These are phyloP conservation scores for Penicillium sp. DNA, from an alignment of 2,329 filamentous ascomycete species.

Conservation along the genomic window DNA sequence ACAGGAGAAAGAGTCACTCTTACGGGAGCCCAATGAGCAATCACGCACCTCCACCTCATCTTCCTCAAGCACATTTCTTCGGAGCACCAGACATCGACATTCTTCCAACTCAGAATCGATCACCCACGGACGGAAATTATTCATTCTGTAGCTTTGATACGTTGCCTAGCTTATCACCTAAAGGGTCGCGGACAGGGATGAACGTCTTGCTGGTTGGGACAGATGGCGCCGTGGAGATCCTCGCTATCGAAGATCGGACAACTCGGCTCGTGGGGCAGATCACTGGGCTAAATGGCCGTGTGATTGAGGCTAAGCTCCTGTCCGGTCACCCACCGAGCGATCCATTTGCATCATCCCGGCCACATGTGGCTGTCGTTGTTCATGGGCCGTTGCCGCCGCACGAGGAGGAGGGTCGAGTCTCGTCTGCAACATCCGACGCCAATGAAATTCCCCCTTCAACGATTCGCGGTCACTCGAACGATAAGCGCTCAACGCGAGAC, in stretches of 20 bases:
- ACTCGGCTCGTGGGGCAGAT: conserved; percentile 68
- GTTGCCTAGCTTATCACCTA: conserved; percentile 51
- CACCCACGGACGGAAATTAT: conserved; percentile 53
- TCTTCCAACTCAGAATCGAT: conserved; percentile 29
- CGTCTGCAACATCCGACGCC: conserved; percentile 36
- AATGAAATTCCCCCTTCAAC: conserved; percentile 34
- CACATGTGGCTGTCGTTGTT: conserved; percentile 74
- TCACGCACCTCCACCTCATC: conserved; percentile 63
- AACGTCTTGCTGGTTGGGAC: conserved; percentile 76
- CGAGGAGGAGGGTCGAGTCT: conserved; percentile 35
- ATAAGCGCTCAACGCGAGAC: conserved; percentile 25
- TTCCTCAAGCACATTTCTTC: conserved; percentile 75
- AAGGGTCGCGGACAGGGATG: conserved; percentile 40
- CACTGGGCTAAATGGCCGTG: conserved; percentile 73
- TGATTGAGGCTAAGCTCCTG: conserved; percentile 78
- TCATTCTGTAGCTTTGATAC: conserved; percentile 81
- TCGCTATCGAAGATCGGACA: conserved; percentile 68
- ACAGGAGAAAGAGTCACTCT: conserved; percentile 41
- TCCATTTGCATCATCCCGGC: conserved; percentile 56
- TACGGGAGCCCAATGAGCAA: conserved; percentile 37
- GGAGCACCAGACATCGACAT: conserved; percentile 70
- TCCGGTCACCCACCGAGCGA: conserved; percentile 62
- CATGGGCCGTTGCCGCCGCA: conserved; percentile 69
- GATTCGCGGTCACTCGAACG: conserved; percentile 18
- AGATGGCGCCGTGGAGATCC: conserved; percentile 75